Evolutionary conservation across 441 rosid species (phyloP).

Genomic region (Kokia cookei): DNA sequence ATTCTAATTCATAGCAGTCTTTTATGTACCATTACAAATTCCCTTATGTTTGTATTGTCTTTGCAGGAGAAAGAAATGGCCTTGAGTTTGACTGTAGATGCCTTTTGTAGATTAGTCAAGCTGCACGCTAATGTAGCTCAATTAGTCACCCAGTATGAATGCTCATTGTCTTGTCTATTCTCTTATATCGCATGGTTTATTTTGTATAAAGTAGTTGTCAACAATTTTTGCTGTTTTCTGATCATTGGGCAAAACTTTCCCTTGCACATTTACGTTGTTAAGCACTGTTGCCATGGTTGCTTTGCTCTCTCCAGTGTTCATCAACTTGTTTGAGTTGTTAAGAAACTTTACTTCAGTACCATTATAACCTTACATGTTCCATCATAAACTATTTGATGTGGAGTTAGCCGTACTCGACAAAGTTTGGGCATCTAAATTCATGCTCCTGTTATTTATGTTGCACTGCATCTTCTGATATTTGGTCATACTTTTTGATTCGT

Average conservation of each 20-base stretch:
- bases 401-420: neutral
- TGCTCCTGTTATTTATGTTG: neutral
- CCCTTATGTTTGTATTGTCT: conserved; percentile 15
- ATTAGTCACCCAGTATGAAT: conserved; percentile 81
- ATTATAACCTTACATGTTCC: neutral
- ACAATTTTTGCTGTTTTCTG: neutral
- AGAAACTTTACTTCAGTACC: conserved; percentile 1
- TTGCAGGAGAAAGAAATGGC: conserved; percentile 99
- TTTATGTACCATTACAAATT: neutral
- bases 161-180: neutral
- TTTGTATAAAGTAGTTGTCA: neutral
- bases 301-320: neutral
- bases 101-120: conserved; percentile 99
- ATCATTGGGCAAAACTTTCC: neutral
- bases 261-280: neutral
- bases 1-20: neutral
- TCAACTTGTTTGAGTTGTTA: conserved; percentile 6
- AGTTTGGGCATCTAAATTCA: neutral
- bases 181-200: neutral
- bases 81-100: conserved; percentile 87
- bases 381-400: neutral
- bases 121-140: conserved; percentile 92
- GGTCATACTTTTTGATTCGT: neutral
- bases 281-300: neutral
- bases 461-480: neutral